phyloP scores from a whole-genome alignment of 805 yeast species.

The Cyberlindnera maritima region DNA sequence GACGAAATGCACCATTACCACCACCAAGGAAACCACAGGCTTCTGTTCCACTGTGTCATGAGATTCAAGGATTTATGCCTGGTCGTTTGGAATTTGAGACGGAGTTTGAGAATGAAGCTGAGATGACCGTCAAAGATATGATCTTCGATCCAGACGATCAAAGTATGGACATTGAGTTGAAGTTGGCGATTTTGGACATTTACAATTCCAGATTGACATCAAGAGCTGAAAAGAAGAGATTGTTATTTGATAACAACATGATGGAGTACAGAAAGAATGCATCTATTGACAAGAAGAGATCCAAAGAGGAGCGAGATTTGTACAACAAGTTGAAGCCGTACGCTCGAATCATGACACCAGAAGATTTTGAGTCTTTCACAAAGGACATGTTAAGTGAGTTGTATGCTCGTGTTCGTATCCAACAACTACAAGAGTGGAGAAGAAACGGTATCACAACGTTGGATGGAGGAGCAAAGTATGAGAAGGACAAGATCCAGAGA shows the following conservation, averaged over 20 bases:
- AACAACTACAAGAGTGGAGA: constrained; percentile 92
- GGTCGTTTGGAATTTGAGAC: constrained; percentile 96
- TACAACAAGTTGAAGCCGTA: constrained; percentile 73
- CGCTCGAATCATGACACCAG: constrained; percentile 74
- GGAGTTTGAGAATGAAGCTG: constrained; percentile 97
- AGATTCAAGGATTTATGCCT: constrained; percentile 97
- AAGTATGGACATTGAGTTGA: constrained; percentile 83
- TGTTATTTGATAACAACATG: constrained; percentile 69
- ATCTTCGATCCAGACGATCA: constrained; percentile 91
- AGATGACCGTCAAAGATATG: constrained; percentile 91
- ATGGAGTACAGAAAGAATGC: constrained; percentile 83
- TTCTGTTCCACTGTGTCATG: constrained; percentile 94
- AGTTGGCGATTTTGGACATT: constrained; percentile 81
- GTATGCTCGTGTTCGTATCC: constrained; percentile 74
- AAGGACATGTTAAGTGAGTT: constrained; percentile 76
- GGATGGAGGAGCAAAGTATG: constrained; percentile 82
- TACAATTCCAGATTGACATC: constrained; percentile 86
- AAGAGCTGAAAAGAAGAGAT: constrained; percentile 89
- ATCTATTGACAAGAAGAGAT: constrained; percentile 77
- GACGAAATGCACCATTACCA: constrained; percentile 72
- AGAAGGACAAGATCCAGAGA: constrained; percentile 78
- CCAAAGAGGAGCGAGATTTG: constrained; percentile 87
- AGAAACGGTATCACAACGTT: constrained; percentile 80
- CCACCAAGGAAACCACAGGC: constrained; percentile 88
- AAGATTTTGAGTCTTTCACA: constrained; percentile 75